Evolutionary conservation across 139 green algal genomes (phyloP), one percentile per base, ranked within the genome.

Genomic region (Edaphochlamys debaryana): DNA sequence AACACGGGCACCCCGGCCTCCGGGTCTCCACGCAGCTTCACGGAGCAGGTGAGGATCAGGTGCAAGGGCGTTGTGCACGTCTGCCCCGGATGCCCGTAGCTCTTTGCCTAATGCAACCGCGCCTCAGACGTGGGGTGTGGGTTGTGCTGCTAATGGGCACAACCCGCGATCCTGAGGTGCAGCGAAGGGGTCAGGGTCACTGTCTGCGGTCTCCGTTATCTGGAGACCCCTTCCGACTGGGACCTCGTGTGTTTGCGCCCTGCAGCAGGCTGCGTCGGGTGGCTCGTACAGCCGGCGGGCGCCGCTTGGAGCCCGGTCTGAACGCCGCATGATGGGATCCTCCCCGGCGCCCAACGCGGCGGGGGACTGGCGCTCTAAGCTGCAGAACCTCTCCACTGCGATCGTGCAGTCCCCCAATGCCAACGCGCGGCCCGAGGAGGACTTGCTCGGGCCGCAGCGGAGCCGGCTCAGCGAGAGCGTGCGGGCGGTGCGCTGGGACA

Each of bases 401-500:
- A 84, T 84, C 36, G 36, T 76, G 66, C 68, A 77, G 30, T 40
- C 66, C 36, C 78, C 66, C 23, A 29, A 25, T 19, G 75, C 15
- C 3, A 22, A 5, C 32, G 29, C 41, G 5, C 66, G 30, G 4
- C 30, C 9, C 2, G 66, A 76, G 29, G 78, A 84, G 4, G 78
- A 84, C 48, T 6, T 32, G 1, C 34, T 84, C 48, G 48, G 42
- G 36, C 36, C 78, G 66, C 78, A 84, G 78, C 78, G 78, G 27
- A 77, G 66, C 64, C 66, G 78, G 1, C 78, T 84, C 19, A 77
- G 66, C 30, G 78, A 84, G 78, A 77, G 27, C 37, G 29, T 66
- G 34, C 66, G 78, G 48, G 78, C 78, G 45, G 78, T 84, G 48
- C 78, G 78, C 37, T 84, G 78, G 78, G 78, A 84, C 66, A 84